These are phyloP conservation scores for Globisporangium nodosum DNA, from an alignment of 352 stramenopile species.

Conservation along the genomic window DNA sequence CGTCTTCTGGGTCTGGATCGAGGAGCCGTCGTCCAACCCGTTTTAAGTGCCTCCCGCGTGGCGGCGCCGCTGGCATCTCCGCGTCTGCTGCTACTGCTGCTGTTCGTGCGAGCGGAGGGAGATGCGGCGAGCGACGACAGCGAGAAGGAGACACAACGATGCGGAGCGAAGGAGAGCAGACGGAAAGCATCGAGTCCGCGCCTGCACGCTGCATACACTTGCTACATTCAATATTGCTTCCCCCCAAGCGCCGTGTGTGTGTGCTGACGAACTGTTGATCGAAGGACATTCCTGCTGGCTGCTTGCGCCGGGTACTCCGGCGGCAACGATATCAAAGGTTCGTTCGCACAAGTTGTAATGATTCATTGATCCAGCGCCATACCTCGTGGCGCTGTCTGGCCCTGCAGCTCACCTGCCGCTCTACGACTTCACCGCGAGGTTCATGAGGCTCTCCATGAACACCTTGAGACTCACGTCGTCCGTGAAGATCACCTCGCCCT, in stretches of 20 bases:
- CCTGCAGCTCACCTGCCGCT: not conserved
- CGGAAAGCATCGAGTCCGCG: not conserved
- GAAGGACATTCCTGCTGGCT: too few species aligned
- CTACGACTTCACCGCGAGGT: constrained; percentile 84
- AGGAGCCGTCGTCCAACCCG: constrained; percentile 40
- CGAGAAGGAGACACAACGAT: not conserved
- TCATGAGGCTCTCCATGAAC: constrained; percentile 99
- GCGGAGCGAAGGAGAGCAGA: not conserved
- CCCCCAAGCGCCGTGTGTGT: too few species aligned
- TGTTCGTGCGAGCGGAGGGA: not conserved
- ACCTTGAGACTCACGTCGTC: constrained; percentile 99
- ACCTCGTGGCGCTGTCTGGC: not conserved
- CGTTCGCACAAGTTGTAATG: not conserved
- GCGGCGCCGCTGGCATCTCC: not conserved
- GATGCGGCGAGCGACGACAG: not conserved
- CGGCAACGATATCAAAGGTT: too few species aligned
- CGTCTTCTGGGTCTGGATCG: constrained; percentile 77
- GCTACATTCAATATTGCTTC: constrained; percentile 1
- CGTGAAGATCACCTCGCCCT: constrained; percentile 97
- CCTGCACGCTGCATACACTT: constrained; percentile 1
- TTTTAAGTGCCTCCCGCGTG: not conserved
- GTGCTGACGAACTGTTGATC: not conserved
- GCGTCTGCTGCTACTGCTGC: not conserved
- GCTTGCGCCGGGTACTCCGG: too few species aligned
- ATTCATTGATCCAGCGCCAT: not conserved